Evolutionary conservation across 2,329 filamentous ascomycete genomes (phyloP).

Genomic region (Calonectria leucothoes): DNA sequence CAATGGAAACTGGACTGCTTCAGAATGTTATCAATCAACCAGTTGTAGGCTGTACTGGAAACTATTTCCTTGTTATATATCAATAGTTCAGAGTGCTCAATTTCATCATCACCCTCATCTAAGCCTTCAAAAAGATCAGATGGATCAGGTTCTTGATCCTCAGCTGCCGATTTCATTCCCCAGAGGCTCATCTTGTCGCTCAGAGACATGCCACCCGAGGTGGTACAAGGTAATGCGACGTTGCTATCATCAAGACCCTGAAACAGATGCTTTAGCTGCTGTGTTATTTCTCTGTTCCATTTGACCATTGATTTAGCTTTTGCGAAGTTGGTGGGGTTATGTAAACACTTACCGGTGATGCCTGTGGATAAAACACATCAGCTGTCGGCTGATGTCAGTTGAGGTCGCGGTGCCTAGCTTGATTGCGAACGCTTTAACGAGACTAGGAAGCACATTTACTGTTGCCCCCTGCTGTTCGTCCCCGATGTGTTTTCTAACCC

Average conservation of each 20-base stretch:
- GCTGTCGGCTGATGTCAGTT: not conserved
- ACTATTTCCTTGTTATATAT: not conserved
- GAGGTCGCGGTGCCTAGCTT: not conserved
- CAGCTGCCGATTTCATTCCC: not conserved
- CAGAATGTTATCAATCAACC: not conserved
- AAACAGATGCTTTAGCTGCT: not conserved
- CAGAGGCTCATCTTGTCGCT: not conserved
- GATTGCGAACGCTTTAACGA: not conserved
- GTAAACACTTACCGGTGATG: not conserved
- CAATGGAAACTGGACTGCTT: not conserved
- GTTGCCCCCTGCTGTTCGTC: not conserved
- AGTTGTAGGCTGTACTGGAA: not conserved
- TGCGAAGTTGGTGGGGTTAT: not conserved
- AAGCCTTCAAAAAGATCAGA: not conserved
- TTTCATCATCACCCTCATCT: not conserved
- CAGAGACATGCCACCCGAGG: not conserved
- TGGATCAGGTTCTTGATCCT: not conserved
- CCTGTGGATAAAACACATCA: not conserved
- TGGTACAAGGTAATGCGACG: too few relatives aligned
- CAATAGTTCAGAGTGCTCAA: not conserved
- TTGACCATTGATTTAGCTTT: not conserved
- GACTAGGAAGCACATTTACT: not conserved
- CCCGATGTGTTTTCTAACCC: not conserved
- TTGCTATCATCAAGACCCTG: not conserved
- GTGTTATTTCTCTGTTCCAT: not conserved